phyloP scores from a whole-genome alignment of 2,329 filamentous ascomycete genomes.

The Aspergillus sp. region DNA sequence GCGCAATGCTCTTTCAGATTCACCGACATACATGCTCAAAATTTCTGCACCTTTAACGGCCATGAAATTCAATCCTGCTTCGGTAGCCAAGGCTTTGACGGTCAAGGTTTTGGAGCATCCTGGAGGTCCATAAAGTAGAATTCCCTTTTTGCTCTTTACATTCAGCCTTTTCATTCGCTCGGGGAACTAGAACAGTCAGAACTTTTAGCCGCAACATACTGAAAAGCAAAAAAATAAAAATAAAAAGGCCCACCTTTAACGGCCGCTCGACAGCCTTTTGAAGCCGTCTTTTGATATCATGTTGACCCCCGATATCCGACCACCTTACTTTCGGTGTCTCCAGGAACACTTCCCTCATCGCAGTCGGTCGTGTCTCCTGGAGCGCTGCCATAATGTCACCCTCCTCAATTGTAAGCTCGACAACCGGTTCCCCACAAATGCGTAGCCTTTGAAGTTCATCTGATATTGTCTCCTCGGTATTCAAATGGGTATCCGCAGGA shows the following conservation, averaged over 20 bases:
- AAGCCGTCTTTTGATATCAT: slow-evolving; percentile 69
- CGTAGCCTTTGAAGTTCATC: not conserved
- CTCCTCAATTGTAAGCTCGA: slow-evolving; percentile 33
- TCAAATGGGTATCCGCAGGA: not conserved
- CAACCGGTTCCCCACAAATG: slow-evolving; percentile 15
- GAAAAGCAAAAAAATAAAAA: not conserved
- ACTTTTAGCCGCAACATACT: not conserved
- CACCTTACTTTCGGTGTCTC: slow-evolving; percentile 84
- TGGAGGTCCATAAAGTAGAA: slow-evolving; percentile 87
- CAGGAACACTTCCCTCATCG: slow-evolving; percentile 85
- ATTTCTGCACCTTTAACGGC: slow-evolving; percentile 91
- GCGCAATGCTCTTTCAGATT: slow-evolving; percentile 82
- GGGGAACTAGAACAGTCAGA: slow-evolving; percentile 40
- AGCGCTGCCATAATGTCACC: slow-evolving; percentile 54
- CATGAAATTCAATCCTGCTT: slow-evolving; percentile 89
- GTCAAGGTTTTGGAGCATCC: slow-evolving; percentile 94
- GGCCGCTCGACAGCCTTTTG: slow-evolving; percentile 60
- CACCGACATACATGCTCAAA: slow-evolving; percentile 95
- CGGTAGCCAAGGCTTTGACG: slow-evolving; percentile 86
- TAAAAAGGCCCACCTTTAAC: slow-evolving; percentile 46
- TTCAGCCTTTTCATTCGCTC: slow-evolving; percentile 52
- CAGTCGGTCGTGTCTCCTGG: slow-evolving; percentile 70
- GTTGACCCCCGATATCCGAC: slow-evolving; percentile 84
- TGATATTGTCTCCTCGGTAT: not conserved
- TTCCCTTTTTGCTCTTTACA: slow-evolving; percentile 69